A percentile compares a stretch with the other conserved stretches of the same genome.
Evolutionary conservation across 176 grass and related monocot genomes (phyloP).

Genomic region (Themeda triandra): DNA sequence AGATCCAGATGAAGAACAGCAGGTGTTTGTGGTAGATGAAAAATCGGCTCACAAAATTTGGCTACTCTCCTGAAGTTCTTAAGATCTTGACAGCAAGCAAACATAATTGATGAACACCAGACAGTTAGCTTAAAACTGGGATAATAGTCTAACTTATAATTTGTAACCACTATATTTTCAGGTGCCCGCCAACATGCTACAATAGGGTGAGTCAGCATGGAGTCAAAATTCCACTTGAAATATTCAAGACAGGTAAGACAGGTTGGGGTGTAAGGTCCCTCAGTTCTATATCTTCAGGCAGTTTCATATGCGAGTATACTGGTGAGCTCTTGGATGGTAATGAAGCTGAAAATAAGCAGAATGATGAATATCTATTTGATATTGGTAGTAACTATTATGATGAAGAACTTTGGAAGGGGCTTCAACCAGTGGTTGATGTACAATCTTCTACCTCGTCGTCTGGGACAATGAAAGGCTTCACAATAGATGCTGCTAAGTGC

Average conservation of each 20-base stretch:
- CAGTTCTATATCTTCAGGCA: constrained; percentile 65
- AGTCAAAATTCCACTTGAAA: constrained; percentile 61
- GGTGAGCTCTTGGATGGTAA: constrained; percentile 58
- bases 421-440: constrained; percentile 39
- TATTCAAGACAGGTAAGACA: constrained; percentile 57
- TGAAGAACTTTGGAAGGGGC: constrained; percentile 53
- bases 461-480: constrained; percentile 44
- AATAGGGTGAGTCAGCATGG: constrained; percentile 77
- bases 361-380: constrained; percentile 68
- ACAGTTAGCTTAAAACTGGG: not conserved
- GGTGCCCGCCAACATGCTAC: constrained; percentile 61
- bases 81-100: not conserved
- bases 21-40: not conserved
- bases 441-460: constrained; percentile 21
- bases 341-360: constrained; percentile 54
- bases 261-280: constrained; percentile 87
- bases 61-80: not conserved
- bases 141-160: not conserved
- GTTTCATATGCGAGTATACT: constrained; percentile 67
- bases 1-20: not conserved
- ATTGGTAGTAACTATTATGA: constrained; percentile 70
- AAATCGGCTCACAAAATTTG: not conserved
- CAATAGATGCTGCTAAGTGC: constrained; percentile 67
- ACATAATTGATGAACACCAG: not conserved
- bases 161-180: constrained; percentile 30